Conservation (phyloP, 805 yeast species). For the Lachancea thermotolerans region DNA sequence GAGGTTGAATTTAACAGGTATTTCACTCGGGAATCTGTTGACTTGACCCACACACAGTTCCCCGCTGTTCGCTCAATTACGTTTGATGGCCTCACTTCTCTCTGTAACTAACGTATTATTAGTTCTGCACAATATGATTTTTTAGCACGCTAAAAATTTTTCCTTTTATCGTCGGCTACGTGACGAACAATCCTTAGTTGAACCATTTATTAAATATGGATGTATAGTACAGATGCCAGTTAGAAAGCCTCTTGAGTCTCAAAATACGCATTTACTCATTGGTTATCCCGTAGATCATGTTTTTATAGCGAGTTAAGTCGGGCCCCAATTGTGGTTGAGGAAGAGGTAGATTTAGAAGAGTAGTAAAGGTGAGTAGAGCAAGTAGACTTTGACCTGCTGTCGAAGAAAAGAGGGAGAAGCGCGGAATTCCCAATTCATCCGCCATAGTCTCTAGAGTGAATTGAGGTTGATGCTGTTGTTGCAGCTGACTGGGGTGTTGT, state of each 20-base stretch:
- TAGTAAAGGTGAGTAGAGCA: slow-evolving; percentile 59
- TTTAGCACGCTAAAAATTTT: background rate
- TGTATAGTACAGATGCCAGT: background rate
- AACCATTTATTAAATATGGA: background rate
- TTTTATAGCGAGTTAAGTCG: slow-evolving; percentile 38
- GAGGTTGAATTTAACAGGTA: too few species aligned
- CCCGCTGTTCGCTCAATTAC: too few species aligned
- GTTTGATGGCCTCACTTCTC: too few species aligned
- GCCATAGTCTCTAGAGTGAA: slow-evolving; percentile 50
- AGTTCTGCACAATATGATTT: too few species aligned
- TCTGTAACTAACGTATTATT: too few species aligned
- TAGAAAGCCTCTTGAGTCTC: background rate
- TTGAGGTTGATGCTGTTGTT: slow-evolving; percentile 15
- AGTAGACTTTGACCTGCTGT: slow-evolving; percentile 60
- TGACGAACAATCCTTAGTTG: background rate
- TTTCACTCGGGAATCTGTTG: too few species aligned
- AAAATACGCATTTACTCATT: slow-evolving; percentile 15
- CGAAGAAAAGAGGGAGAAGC: slow-evolving; percentile 46
- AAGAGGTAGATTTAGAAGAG: slow-evolving; percentile 36
- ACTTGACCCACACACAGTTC: too few species aligned
- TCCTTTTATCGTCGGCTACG: background rate
- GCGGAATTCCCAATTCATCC: slow-evolving; percentile 63
- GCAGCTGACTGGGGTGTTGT: slow-evolving; percentile 12
- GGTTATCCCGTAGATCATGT: slow-evolving; percentile 45
- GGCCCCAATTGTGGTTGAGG: slow-evolving; percentile 31